Conservation (phyloP, 1,284 basidiomycete species). For the Acaromyces ingoldii region DNA sequence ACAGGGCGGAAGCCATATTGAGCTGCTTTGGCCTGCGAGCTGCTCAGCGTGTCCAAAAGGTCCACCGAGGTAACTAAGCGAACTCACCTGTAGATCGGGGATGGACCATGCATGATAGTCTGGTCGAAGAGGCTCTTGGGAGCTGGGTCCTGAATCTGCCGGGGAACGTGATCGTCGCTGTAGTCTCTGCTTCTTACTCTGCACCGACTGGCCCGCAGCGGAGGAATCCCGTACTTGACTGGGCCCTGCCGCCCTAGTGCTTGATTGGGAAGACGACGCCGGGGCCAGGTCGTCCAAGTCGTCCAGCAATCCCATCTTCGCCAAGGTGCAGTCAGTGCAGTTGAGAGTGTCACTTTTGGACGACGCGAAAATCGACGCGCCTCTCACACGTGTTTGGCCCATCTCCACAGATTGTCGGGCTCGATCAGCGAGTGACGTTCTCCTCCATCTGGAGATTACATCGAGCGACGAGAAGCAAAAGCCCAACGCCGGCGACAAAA, state of each 20-base stretch:
- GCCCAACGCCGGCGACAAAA: no score
- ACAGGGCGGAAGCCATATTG: slow-evolving; percentile 1
- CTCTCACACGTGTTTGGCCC: no score
- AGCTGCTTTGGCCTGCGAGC: not conserved
- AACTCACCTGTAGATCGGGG: not conserved
- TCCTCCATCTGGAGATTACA: no score
- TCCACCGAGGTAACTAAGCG: not conserved
- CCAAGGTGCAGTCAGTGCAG: no score
- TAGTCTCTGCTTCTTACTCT: not conserved
- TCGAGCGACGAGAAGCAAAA: no score
- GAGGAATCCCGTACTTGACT: not conserved
- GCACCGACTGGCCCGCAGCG: not conserved
- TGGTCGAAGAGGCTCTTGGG: not conserved
- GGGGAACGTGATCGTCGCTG: not conserved
- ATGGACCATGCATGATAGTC: not conserved
- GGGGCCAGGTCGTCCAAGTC: not conserved
- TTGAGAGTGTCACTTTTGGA: no score
- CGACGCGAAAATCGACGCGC: no score
- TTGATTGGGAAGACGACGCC: not conserved
- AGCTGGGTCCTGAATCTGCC: not conserved
- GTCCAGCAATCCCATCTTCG: not conserved
- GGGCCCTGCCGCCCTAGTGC: not conserved
- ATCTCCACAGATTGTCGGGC: no score
- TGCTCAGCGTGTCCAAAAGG: not conserved
- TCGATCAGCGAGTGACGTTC: no score